phyloP scores from a whole-genome alignment of 495 filamentous ascomycete species.

The Pseudoneurospora amorphoporcata region DNA sequence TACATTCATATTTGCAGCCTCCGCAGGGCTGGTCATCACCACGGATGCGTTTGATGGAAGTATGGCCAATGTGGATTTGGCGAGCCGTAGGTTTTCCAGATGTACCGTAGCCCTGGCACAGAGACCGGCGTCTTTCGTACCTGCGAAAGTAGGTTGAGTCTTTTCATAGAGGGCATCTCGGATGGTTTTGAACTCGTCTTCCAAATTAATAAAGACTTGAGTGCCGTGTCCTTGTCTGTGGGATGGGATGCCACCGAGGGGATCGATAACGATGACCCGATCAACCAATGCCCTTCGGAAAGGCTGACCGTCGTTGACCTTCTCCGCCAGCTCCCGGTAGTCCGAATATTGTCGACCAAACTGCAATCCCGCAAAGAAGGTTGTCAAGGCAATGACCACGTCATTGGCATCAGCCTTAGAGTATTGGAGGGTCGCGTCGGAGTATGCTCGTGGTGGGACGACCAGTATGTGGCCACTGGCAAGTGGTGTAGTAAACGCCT shows the following conservation, averaged over 20 bases:
- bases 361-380: conserved; percentile 57
- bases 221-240: conserved; percentile 53
- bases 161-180: conserved; percentile 41
- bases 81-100: conserved; percentile 62
- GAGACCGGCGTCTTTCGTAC: neutral
- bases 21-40: conserved; percentile 73
- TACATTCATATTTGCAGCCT: conserved; percentile 50
- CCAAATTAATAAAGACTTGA: conserved; percentile 90
- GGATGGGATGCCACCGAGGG: conserved; percentile 75
- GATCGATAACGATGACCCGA: conserved; percentile 82
- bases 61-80: conserved; percentile 55
- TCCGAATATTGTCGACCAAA: conserved; percentile 10
- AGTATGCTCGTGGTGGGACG: conserved; percentile 59
- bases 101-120: conserved; percentile 28
- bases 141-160: neutral
- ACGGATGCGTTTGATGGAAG: conserved; percentile 82
- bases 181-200: conserved; percentile 73
- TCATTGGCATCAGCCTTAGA: conserved; percentile 52
- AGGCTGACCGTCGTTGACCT: conserved; percentile 36
- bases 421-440: conserved; percentile 44
- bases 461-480: conserved; percentile 71
- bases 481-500: conserved; percentile 57
- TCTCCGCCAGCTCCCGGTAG: conserved; percentile 19
- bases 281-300: conserved; percentile 55
- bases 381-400: conserved; percentile 58